Evolutionary conservation across 164 flowering plant genomes (phyloP).

Genomic region (Vitis cinerea): DNA sequence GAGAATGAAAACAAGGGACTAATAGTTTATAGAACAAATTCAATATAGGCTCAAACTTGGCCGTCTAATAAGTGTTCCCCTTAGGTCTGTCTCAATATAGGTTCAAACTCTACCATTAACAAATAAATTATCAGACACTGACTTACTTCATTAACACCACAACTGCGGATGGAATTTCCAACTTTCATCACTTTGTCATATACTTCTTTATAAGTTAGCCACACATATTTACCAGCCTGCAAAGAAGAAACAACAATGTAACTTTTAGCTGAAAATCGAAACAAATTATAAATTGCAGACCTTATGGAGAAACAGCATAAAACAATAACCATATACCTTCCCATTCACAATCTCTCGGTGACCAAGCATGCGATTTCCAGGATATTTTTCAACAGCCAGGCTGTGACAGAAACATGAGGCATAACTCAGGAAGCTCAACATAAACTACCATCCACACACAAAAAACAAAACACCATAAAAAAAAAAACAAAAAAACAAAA

Average conservation of each 20-base stretch:
- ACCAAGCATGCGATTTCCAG: constrained; percentile 86
- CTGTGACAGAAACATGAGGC: constrained; percentile 35
- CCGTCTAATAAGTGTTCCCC: background rate
- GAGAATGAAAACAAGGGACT: background rate
- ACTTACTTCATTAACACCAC: constrained; percentile 71
- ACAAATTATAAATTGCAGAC: background rate
- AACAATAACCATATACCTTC: constrained; percentile 40
- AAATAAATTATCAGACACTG: background rate
- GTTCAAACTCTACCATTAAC: too few relatives aligned
- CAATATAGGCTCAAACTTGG: background rate
- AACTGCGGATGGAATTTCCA: constrained; percentile 68
- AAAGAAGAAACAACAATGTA: background rate
- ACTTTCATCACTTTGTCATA: constrained; percentile 67
- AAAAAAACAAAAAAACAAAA: too few relatives aligned
- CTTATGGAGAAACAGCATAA: background rate
- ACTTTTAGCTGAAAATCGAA: background rate
- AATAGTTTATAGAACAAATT: background rate
- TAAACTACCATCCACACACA: background rate
- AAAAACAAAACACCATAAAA: too few relatives aligned
- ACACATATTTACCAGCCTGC: constrained; percentile 82
- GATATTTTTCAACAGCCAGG: constrained; percentile 64
- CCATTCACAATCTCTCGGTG: constrained; percentile 62
- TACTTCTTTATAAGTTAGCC: constrained; percentile 88
- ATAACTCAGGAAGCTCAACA: background rate
- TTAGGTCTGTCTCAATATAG: too few relatives aligned